Evolutionary conservation across 2,329 filamentous ascomycete species (phyloP), one percentile per base, ranked within the genome.

Genomic region (Myriangium duriaei): DNA sequence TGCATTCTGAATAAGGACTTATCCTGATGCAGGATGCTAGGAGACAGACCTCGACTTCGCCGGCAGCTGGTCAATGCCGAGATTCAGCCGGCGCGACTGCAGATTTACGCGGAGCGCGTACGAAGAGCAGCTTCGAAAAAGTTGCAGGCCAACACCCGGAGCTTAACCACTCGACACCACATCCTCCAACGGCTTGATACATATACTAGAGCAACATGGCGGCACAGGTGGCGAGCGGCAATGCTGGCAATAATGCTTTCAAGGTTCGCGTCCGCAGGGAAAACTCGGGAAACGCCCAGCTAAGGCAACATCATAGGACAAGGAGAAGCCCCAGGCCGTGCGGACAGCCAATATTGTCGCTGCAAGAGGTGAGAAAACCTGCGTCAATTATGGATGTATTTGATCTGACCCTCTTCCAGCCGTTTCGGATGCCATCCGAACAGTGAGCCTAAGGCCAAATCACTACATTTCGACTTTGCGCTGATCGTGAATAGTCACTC

Each of bases 281-380:
- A 12, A n/a, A 32, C 11, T 16, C 16, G 17, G 17, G 18, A n/a
- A 17, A 21, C 17, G 28, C 14, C 33, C 31, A n/a, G 24, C 32
- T 35, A 32, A 41, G 21, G 26, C 28, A 32, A 4, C 9, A 9
- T 36, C 5, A 4, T 52, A 76, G 71, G 75, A 78, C 60, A 98
- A 95, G 76, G 91, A 95, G 70, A 98, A 98, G 84, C 91, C 91
- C 51, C 80, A 91, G 71, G 91, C 91, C 49, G 91, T 98, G 49
- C 81, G 91, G 52, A 87, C 83, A 48, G 83, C 84, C 56, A 98
- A 98, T 67, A 96, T 98, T 63, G 81, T 94, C 56, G 91, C 91
- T 52, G 91, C 91, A 53, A 77, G 88, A 84, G 85, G 85, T 88
- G 32, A 34, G 11, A 2, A 9, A 2, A 38, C 13, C 18, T 29